Base-by-base conservation (phyloP, 2,329 filamentous ascomycete species). In the Sporothrix variecibatus region DNA sequence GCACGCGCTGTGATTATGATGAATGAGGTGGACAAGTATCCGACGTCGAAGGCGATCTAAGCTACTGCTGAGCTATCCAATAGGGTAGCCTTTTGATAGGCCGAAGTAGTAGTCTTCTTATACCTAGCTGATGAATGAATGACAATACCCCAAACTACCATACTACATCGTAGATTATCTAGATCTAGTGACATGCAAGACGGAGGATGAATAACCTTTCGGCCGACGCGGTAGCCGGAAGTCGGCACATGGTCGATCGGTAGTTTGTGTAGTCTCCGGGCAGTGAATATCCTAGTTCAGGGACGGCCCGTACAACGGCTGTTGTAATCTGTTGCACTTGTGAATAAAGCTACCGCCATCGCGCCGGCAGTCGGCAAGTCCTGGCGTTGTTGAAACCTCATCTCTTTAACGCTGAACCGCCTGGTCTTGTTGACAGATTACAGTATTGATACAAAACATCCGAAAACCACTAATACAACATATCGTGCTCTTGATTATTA, bases 1-100 rank as follows among this genome's bases (percentile, higher is more conserved):
- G 72, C 75, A 2, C 69, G 78, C 7, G 79, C 79, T 2, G 75
- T 79, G 5, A 60, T 78, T 1, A 76, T 79, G 77, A 78, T 78
- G 76, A 77, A 78, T 49, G 79, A 80, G 73, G 72, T 71, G 38
- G 46, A 69, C 20, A 69, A 38, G 67, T 53, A 51, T 26, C 43
- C 65, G 46, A 51, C 67, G 20, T 17, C 67, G 28, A 69, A 69
- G 28, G 67, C 43, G 23, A 12, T 69, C 20, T 69, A 26, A 34
- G 5, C n/a, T 11, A 53, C 40, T n/a, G n/a, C 40, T 34, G 34
- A 34, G 34, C 34, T 34, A 3, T 8, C 34, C 40, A 9, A 43
- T 43, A 8, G 40, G 40, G 40, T 11, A 43, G 40, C 40, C 3
- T 43, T 11, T 2, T 43, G 40, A 11, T 49, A 43, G 7, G 15